Percentiles rank a stretch among this genome's conserved stretches.
phyloP scores from a whole-genome alignment of 495 filamentous ascomycete species.

The Neurospora sp. region DNA sequence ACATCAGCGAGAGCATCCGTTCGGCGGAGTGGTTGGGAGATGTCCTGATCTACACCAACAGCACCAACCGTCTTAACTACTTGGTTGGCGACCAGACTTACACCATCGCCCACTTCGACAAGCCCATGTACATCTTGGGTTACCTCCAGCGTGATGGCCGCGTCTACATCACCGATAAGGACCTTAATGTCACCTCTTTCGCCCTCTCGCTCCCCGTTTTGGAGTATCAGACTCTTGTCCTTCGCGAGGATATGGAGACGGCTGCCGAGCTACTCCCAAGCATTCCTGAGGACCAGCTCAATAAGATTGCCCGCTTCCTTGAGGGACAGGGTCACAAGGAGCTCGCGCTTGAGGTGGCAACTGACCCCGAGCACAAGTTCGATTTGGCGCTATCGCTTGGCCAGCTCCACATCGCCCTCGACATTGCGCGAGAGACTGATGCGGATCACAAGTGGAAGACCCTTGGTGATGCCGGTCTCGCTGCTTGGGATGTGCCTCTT shows the following conservation, averaged over 20 bases:
- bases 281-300: constrained; percentile 83
- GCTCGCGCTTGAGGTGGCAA: constrained; percentile 88
- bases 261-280: constrained; percentile 74
- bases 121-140: constrained; percentile 87
- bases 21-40: constrained; percentile 98
- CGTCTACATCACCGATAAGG: constrained; percentile 91
- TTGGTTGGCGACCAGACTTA: constrained; percentile 97
- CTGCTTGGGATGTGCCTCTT: constrained; percentile 74
- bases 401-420: constrained; percentile 72
- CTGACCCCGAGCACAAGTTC: constrained; percentile 93
- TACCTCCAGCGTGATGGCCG: constrained; percentile 90
- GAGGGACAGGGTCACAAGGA: constrained; percentile 97
- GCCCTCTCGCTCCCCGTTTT: constrained; percentile 87
- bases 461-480: constrained; percentile 82
- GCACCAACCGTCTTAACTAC: constrained; percentile 94
- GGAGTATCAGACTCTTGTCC: constrained; percentile 93
- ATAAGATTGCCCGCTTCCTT: constrained; percentile 95
- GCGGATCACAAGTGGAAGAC: constrained; percentile 97
- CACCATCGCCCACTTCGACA: constrained; percentile 96
- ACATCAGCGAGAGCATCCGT: constrained; percentile 86
- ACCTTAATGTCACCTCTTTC: constrained; percentile 84
- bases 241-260: constrained; percentile 89
- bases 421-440: constrained; percentile 73
- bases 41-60: constrained; percentile 97
- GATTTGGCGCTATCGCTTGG: constrained; percentile 79